Conservation (phyloP, 306 rosid genomes). For the Echinosophora koreensis region DNA sequence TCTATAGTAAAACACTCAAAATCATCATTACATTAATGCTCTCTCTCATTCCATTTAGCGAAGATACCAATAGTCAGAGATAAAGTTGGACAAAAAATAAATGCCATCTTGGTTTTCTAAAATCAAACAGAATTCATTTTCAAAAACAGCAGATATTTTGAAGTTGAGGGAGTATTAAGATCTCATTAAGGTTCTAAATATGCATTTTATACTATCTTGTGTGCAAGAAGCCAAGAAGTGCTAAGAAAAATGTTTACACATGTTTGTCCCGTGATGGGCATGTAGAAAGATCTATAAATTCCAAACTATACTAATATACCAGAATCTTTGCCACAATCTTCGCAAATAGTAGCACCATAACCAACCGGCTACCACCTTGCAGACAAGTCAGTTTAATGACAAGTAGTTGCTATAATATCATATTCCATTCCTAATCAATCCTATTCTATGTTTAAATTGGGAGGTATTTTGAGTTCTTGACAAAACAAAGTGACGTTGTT, state of each 20-base stretch:
- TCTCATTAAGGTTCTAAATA: conserved; percentile 32
- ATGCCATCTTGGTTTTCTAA: background rate
- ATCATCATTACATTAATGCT: background rate
- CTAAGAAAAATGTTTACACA: conserved; percentile 22
- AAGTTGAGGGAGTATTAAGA: background rate
- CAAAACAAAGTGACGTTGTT: background rate
- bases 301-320: conserved; percentile 24
- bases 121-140: too few species aligned
- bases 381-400: conserved; percentile 9
- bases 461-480: conserved; percentile 8
- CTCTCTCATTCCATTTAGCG: background rate
- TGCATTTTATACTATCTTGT: conserved; percentile 19
- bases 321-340: conserved; percentile 13
- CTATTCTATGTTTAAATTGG: background rate
- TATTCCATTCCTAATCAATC: conserved; percentile 22
- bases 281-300: conserved; percentile 29
- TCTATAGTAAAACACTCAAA: background rate
- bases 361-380: conserved; percentile 5
- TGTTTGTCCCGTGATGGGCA: conserved; percentile 6
- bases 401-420: conserved; percentile 21
- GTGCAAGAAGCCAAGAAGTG: conserved; percentile 34
- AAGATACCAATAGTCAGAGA: background rate
- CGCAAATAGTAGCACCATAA: conserved; percentile 25
- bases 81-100: background rate
- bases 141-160: background rate